A percentile compares a stretch with the other conserved stretches of the same genome.
phyloP scores from a whole-genome alignment of 352 stramenopile species.

The Phytophthora rubi region DNA sequence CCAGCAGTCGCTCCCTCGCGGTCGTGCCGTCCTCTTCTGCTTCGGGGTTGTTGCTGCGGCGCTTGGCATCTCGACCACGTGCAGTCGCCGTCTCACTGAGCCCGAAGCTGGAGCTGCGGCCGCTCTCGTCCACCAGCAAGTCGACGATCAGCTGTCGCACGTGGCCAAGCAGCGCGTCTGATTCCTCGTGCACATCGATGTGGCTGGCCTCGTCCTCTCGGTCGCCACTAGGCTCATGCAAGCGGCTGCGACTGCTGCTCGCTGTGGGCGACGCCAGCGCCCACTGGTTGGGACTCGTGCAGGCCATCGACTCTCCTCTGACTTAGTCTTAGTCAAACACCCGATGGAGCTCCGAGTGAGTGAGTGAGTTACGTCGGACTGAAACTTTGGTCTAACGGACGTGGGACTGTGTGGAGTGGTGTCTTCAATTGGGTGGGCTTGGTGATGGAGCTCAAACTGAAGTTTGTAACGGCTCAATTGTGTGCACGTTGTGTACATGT shows the following conservation, averaged over 20 bases:
- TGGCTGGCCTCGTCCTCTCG: conserved; percentile 15
- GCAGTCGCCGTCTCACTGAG: background rate
- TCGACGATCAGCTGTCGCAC: conserved; percentile 45
- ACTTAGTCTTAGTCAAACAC: conserved; percentile 22
- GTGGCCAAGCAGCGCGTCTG: conserved; percentile 31
- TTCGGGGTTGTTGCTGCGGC: conserved; percentile 32
- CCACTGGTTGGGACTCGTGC: conserved; percentile 33
- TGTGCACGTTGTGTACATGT: conserved; percentile 1
- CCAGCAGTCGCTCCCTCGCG: conserved; percentile 38
- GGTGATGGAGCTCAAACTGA: background rate
- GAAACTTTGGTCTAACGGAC: background rate
- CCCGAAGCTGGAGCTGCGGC: conserved; percentile 4
- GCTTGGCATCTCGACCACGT: conserved; percentile 6
- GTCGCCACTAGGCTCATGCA: conserved; percentile 9
- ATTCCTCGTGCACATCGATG: conserved; percentile 4
- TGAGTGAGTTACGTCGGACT: background rate
- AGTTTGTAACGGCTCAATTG: conserved; percentile 1
- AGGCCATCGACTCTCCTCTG: conserved; percentile 20
- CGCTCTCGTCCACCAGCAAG: conserved; percentile 32
- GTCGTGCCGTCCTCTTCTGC: conserved; percentile 16
- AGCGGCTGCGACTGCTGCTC: conserved; percentile 22
- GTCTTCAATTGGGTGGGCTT: conserved; percentile 22
- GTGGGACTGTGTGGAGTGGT: conserved; percentile 2
- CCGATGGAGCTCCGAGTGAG: background rate
- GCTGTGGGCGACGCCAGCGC: conserved; percentile 16